Conservation (phyloP, 1,284 basidiomycete species). For the Microbotryum scabiosae region DNA sequence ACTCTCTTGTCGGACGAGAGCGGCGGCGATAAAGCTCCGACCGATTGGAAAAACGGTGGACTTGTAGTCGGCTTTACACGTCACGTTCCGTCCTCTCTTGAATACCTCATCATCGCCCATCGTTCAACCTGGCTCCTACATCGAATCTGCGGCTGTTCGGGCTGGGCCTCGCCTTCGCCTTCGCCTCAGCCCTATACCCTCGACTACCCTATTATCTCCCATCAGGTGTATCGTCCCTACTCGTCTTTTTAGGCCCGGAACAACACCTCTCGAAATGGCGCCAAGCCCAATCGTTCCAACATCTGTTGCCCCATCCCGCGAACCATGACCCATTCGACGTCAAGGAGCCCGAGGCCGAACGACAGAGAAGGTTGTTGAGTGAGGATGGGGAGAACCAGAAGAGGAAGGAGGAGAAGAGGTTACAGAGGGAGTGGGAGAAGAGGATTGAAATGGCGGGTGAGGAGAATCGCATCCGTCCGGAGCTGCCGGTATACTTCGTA, state of each 20-base stretch:
- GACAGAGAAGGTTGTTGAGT: conserved; percentile 18
- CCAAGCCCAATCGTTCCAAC: conserved; percentile 15
- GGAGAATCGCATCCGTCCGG: conserved; percentile 16
- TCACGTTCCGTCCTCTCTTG: neutral
- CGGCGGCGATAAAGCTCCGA: no score
- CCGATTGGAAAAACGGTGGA: no score
- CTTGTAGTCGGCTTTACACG: no score
- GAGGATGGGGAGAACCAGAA: conserved; percentile 21
- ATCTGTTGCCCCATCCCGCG: neutral
- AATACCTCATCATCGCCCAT: neutral
- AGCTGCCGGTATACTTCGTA: conserved; percentile 22
- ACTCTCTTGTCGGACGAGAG: neutral
- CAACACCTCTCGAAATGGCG: conserved; percentile 6
- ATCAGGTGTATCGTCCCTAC: neutral
- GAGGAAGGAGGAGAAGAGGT: conserved; percentile 23
- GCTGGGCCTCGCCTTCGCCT: conserved; percentile 12
- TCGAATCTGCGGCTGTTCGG: conserved; percentile 11
- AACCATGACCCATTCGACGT: conserved; percentile 13
- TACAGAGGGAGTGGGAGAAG: conserved; percentile 15
- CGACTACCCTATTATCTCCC: conserved; percentile 11
- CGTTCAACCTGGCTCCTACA: neutral
- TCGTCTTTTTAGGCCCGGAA: conserved; percentile 17
- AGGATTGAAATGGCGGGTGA: conserved; percentile 9
- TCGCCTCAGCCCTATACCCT: conserved; percentile 13
- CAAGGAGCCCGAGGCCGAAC: conserved; percentile 22